phyloP scores from a whole-genome alignment of 306 rosid species.

The Styphnolobium japonicum region DNA sequence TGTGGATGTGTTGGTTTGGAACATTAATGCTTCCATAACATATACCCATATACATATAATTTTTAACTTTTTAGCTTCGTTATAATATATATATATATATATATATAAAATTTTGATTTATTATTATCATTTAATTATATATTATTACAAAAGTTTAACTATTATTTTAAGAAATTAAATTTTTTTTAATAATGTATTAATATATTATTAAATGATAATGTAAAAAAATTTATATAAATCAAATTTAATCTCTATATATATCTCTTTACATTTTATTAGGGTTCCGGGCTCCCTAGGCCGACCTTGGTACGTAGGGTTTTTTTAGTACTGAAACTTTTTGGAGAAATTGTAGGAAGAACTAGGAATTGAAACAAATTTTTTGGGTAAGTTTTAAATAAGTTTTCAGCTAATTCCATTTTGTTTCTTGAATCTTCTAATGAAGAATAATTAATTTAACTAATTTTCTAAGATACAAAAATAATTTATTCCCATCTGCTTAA shows the following conservation, averaged over 20 bases:
- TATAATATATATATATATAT: neutral
- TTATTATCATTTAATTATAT: too few species aligned
- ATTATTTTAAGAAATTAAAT: too few species aligned
- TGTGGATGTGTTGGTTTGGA: constrained; percentile 50
- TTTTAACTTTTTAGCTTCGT: neutral
- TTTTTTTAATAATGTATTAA: too few species aligned
- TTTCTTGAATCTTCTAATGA: neutral
- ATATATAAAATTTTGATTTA: too few species aligned
- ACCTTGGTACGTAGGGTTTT: too few species aligned
- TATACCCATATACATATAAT: neutral
- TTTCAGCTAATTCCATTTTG: neutral
- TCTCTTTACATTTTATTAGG: too few species aligned
- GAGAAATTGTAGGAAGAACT: neutral
- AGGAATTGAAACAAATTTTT: neutral
- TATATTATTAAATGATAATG: too few species aligned
- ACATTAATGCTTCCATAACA: constrained; percentile 38
- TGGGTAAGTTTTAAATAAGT: too few species aligned
- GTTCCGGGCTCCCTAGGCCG: too few species aligned
- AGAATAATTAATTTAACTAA: neutral
- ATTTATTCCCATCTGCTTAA: neutral
- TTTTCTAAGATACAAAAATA: neutral
- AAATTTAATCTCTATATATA: too few species aligned
- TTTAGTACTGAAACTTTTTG: neutral
- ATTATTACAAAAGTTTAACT: too few species aligned
- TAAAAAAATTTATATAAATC: too few species aligned